These are phyloP conservation scores for Acacia crassicarpa DNA, from an alignment of 306 rosid species.

Conservation along the genomic window DNA sequence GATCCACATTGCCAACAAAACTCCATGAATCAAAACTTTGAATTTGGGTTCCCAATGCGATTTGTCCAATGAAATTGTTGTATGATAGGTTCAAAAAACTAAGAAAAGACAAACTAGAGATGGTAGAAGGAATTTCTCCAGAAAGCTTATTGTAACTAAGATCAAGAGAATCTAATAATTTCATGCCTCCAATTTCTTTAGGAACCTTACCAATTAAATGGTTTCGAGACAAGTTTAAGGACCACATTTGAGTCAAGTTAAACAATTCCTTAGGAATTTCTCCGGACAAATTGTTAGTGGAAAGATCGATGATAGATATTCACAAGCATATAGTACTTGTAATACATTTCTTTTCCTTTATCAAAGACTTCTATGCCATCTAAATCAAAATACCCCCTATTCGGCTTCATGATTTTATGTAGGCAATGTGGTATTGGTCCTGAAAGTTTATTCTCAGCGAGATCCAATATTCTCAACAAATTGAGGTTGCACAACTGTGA, in stretches of 20 bases:
- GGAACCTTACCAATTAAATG: constrained; percentile 29
- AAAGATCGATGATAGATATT: not conserved
- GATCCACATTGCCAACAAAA: not conserved
- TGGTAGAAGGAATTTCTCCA: constrained; percentile 22
- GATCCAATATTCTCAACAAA: not conserved
- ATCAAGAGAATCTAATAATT: constrained; percentile 31
- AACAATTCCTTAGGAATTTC: constrained; percentile 30
- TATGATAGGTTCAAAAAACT: constrained; percentile 34
- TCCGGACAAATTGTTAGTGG: constrained; percentile 20
- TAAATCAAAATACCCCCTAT: too few species aligned
- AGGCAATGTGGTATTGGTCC: not conserved
- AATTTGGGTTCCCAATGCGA: constrained; percentile 40
- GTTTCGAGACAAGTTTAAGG: constrained; percentile 39
- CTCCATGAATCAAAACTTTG: not conserved
- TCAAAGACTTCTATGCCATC: not conserved
- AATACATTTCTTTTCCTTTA: not conserved
- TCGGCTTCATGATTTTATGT: not conserved
- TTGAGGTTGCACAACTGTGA: not conserved
- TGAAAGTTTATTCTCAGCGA: not conserved
- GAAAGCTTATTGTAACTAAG: constrained; percentile 13
- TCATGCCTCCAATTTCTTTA: constrained; percentile 22
- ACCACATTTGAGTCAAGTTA: not conserved
- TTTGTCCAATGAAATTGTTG: constrained; percentile 36
- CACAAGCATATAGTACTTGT: not conserved
- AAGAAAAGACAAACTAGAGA: constrained; percentile 23